Percentiles rank a stretch among this genome's conserved stretches.
phyloP scores from a whole-genome alignment of 306 rosid species.

The Medicago arabica region DNA sequence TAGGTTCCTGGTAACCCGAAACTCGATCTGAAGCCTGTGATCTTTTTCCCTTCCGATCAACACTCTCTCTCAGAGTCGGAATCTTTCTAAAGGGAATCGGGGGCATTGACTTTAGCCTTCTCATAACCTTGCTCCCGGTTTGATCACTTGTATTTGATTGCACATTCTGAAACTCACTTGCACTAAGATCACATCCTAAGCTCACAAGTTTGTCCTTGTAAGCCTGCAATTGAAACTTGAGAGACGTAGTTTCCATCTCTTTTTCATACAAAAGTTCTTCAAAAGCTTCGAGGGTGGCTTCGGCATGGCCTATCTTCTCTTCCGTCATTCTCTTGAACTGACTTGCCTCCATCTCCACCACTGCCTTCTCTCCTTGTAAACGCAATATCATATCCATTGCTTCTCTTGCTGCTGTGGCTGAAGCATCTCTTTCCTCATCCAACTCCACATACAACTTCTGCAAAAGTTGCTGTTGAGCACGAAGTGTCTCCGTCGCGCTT shows the following conservation, averaged over 20 bases:
- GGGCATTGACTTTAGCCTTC: constrained; percentile 75
- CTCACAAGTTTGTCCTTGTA: constrained; percentile 72
- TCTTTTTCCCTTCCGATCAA: constrained; percentile 45
- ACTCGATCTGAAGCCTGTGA: constrained; percentile 39
- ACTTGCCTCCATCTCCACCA: constrained; percentile 84
- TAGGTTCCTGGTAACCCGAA: constrained; percentile 51
- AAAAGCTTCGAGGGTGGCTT: constrained; percentile 64
- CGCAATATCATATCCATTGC: constrained; percentile 92
- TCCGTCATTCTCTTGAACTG: constrained; percentile 93
- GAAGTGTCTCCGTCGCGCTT: constrained; percentile 60
- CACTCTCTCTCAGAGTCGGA: constrained; percentile 28
- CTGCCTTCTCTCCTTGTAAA: constrained; percentile 88
- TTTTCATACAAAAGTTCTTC: constrained; percentile 77
- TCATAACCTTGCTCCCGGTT: constrained; percentile 33
- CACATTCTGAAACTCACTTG: constrained; percentile 40
- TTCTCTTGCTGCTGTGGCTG: constrained; percentile 80
- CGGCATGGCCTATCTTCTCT: constrained; percentile 78
- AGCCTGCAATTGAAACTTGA: constrained; percentile 85
- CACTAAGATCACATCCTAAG: constrained; percentile 66
- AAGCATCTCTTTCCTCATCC: constrained; percentile 92
- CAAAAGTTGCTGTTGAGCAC: constrained; percentile 71
- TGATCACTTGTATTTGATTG: constrained; percentile 15
- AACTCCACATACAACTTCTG: constrained; percentile 74
- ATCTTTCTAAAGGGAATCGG: constrained; percentile 50
- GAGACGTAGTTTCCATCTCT: constrained; percentile 79